Conservation (phyloP, 2,329 filamentous ascomycete species). For the Trichoderma harzianum region DNA sequence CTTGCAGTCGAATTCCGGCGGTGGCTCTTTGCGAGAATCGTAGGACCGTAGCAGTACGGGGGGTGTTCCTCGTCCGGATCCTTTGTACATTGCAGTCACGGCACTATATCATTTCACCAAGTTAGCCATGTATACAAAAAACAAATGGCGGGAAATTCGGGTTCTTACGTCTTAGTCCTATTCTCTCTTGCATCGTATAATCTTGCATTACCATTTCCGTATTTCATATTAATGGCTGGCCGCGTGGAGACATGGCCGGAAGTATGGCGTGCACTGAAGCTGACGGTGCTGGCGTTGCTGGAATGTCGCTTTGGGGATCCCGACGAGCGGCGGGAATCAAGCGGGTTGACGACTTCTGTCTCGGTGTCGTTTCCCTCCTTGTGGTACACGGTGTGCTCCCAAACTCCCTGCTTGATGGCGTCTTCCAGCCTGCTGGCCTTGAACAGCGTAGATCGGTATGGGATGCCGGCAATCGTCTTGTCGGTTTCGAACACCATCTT, state of each 20-base stretch:
- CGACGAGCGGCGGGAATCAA: conserved; percentile 42
- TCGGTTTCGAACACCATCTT: conserved; percentile 95
- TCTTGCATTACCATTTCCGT: conserved; percentile 78
- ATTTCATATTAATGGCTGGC: conserved; percentile 53
- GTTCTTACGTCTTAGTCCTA: conserved; percentile 80
- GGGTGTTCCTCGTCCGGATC: conserved; percentile 64
- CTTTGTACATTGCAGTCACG: conserved; percentile 87
- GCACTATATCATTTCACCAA: conserved; percentile 52
- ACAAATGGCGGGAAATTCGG: background rate
- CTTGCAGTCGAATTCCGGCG: conserved; percentile 87
- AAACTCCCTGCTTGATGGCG: conserved; percentile 83
- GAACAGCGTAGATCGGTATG: conserved; percentile 90
- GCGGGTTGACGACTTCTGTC: conserved; percentile 38
- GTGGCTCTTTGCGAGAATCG: conserved; percentile 86
- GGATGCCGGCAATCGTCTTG: conserved; percentile 95
- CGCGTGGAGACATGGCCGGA: conserved; percentile 50
- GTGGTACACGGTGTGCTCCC: conserved; percentile 76
- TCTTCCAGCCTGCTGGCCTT: conserved; percentile 95
- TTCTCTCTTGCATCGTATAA: conserved; percentile 86
- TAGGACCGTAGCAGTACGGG: conserved; percentile 85
- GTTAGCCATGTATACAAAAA: conserved; percentile 18
- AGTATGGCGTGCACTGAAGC: conserved; percentile 68
- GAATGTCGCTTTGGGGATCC: conserved; percentile 56
- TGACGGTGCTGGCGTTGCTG: conserved; percentile 80
- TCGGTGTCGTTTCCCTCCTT: conserved; percentile 76